Evolutionary conservation across 1,284 basidiomycete species (phyloP), one percentile per base, ranked within the genome.

Genomic region (Apiotrichum montevideense): DNA sequence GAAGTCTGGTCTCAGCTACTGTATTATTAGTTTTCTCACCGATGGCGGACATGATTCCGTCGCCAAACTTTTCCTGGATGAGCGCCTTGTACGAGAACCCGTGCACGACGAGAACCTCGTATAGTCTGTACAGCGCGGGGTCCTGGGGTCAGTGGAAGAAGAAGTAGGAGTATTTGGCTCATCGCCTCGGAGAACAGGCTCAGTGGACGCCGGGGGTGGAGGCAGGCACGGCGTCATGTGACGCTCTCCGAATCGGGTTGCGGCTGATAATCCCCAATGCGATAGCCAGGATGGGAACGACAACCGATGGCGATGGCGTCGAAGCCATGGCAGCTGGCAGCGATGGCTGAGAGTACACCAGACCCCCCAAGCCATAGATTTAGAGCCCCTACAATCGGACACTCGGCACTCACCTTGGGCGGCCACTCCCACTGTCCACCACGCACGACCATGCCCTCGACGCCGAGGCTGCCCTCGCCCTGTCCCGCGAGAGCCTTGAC

Each of bases 1-100:
- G 75, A 89, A 92, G 71, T 89, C 56, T 56, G 21, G 29, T 29
- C 21, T 39, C 37, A 39, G 37, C 37, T 29, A 29, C 29, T 8
- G 37, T 8, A 4, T 39, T 13, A 39, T 39, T 10, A 34, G 3
- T 46, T 3, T 10, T 35, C 63, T 53, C 41, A 68, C 66, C 87
- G 59, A 93, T 92, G 81, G 92, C 88, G 15, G 86, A 88, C 88
- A 91, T 90, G 66, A 92, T 92, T 4, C 90, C 88, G 69, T 92
- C 90, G 4, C 90, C 90, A 63, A 92, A 42, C 87, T 92, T 91
- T 77, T 92, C 89, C 63, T 90, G 86, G 50, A 92, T 87, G 63
- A 91, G 72, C n/a, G 88, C 85, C 83, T 87, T 63, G 55, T 70
- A 70, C 3, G 66, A 67, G 43, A 63, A 63, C 0, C 90, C 89